Evolutionary conservation across 2,329 filamentous ascomycete genomes (phyloP).

Genomic region (Aspergillus cejpii): DNA sequence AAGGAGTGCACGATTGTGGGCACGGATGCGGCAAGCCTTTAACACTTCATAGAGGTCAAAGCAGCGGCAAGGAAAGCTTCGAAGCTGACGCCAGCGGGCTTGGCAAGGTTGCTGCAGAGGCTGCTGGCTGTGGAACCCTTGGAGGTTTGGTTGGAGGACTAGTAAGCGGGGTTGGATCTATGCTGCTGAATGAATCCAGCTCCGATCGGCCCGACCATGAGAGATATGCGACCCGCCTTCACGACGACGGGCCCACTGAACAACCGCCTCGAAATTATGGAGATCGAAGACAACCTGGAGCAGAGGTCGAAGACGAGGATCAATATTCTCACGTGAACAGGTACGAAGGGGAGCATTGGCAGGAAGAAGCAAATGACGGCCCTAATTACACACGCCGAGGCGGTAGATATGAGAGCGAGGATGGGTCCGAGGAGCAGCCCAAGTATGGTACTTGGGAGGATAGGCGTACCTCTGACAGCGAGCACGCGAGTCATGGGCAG

Average conservation of each 20-base stretch:
- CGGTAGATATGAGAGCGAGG: not conserved
- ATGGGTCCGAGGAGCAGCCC: not conserved
- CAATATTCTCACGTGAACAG: not conserved
- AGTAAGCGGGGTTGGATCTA: slow-evolving; percentile 53
- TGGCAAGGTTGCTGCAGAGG: slow-evolving; percentile 51
- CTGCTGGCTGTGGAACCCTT: slow-evolving; percentile 57
- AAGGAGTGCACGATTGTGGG: slow-evolving; percentile 73
- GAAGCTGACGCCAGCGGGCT: slow-evolving; percentile 29
- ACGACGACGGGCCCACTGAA: not conserved
- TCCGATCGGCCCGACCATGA: slow-evolving; percentile 1
- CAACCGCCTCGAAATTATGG: not conserved
- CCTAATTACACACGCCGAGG: not conserved
- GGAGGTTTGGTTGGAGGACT: slow-evolving; percentile 65
- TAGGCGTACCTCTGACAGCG: not conserved
- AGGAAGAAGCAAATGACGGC: not conserved
- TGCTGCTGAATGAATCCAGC: slow-evolving; percentile 53
- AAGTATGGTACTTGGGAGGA: not conserved
- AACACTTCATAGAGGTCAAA: slow-evolving; percentile 58
- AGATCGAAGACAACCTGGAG: not conserved
- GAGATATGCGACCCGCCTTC: slow-evolving; percentile 7
- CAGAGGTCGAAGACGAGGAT: not conserved
- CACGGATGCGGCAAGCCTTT: slow-evolving; percentile 79
- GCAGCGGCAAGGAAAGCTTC: slow-evolving; percentile 18
- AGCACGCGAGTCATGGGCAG: not conserved
- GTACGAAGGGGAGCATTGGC: not conserved